Evolutionary conservation across 1,284 basidiomycete species (phyloP), one percentile per base, ranked within the genome.

Genomic region (Trametes hirsuta): DNA sequence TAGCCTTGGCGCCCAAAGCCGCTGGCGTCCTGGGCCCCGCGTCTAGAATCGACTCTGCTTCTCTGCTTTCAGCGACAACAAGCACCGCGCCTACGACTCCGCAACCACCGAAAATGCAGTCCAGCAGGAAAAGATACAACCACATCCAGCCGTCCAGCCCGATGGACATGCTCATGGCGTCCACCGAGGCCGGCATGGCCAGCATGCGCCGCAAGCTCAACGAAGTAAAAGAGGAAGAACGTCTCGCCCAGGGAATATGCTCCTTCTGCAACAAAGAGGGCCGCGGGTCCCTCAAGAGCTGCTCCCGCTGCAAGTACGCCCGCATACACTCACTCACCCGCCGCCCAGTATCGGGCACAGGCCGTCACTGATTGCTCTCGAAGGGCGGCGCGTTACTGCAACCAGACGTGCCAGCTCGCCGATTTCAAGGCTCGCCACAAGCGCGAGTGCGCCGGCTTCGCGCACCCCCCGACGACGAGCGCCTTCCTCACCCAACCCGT

Each of bases 291-390:
- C 55, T 61, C 48, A 60, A 58, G 41, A 55, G 34, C 37, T 64
- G 62, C 30, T 64, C 62, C n/a, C 58, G 58, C n/a, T 64, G 62
- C 62, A 64, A 64, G 62, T 64, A 15, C 25, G 56, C 36, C 14
- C 39, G 3, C 25, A 35, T 42, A 30, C 30, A 30, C 4, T 30
- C 30, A 30, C 30, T 30, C 30, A 30, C 30, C 30, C 30, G 30
- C 14, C 12, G 24, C 40, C 6, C 14, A 12, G 2, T 12, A 40
- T 25, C 2, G 15, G 11, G 24, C 42, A 8, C 50, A 12, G 10
- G 11, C 5, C n/a, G n/a, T 12, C 37, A 24, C 36, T 37, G 9
- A 49, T 22, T 4, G 21, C 21, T 4, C 4, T 11, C 35, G 12
- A 21, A 63, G 62, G 21, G 41, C 62, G 10, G 62, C 54, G 14